Conservation (phyloP, 495 filamentous ascomycete species). For the Durotheca rogersii region DNA sequence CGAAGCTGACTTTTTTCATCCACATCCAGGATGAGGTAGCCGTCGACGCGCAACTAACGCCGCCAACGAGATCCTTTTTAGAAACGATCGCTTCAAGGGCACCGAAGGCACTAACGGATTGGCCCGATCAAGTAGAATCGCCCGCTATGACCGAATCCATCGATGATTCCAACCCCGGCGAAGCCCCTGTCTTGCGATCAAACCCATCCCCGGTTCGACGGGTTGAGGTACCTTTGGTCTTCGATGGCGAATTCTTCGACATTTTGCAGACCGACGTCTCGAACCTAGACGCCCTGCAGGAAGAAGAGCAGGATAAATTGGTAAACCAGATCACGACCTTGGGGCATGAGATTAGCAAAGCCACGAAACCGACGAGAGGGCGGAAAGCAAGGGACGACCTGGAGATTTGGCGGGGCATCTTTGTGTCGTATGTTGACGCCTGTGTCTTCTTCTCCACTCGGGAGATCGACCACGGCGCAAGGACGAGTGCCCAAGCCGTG, state of each 20-base stretch:
- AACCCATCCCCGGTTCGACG: conserved; percentile 29
- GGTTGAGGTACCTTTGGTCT: conserved; percentile 65
- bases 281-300: conserved; percentile 60
- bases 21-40: conserved; percentile 53
- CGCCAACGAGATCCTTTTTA: conserved; percentile 54
- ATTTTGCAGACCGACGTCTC: conserved; percentile 62
- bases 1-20: conserved; percentile 60
- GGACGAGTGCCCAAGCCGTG: conserved; percentile 53
- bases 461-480: conserved; percentile 59
- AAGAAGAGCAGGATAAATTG: conserved; percentile 55
- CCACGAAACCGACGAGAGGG: conserved; percentile 56
- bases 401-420: conserved; percentile 70
- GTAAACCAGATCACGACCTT: conserved; percentile 54
- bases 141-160: not conserved
- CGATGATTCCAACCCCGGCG: not conserved
- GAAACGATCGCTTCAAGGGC: conserved; percentile 45
- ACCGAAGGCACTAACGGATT: not conserved
- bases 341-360: conserved; percentile 55
- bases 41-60: conserved; percentile 56
- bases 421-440: conserved; percentile 67
- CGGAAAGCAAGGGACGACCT: conserved; percentile 61
- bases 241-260: conserved; percentile 68
- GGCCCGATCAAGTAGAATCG: not conserved
- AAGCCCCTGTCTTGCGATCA: not conserved
- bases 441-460: conserved; percentile 71